Percentiles rank a stretch among this genome's conserved stretches.
phyloP scores from a whole-genome alignment of 306 rosid genomes.

The Lathyrus oleraceus region DNA sequence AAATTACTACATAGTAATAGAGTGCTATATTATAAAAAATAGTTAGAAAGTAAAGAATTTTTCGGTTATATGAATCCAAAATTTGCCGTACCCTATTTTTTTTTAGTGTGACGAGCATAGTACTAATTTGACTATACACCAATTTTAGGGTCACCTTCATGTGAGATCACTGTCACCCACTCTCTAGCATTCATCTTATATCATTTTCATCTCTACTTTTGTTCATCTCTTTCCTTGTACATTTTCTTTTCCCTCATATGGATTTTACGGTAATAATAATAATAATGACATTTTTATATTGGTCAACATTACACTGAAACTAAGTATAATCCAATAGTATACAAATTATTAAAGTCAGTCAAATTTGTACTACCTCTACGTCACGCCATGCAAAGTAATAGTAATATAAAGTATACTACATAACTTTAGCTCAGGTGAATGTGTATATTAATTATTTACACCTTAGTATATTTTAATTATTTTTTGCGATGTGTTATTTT shows the following conservation, averaged over 20 bases:
- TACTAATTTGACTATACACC: slow-evolving; percentile 21
- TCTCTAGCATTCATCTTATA: slow-evolving; percentile 23
- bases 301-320: slow-evolving; percentile 36
- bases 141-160: slow-evolving; percentile 43
- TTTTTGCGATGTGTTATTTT: not conserved
- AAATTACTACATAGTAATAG: not conserved
- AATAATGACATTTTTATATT: not conserved
- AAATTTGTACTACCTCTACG: not conserved
- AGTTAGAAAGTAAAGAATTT: not conserved
- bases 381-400: slow-evolving; percentile 5
- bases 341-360: slow-evolving; percentile 29
- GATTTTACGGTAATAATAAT: slow-evolving; percentile 28
- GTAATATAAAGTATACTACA: slow-evolving; percentile 10
- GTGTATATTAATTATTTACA: not conserved
- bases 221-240: slow-evolving; percentile 13
- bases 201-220: slow-evolving; percentile 40
- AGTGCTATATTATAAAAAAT: not conserved
- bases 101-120: slow-evolving; percentile 34
- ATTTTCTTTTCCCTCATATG: slow-evolving; percentile 30
- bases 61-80: slow-evolving; percentile 32
- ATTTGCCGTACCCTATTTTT: slow-evolving; percentile 35
- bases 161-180: slow-evolving; percentile 66
- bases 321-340: slow-evolving; percentile 1
- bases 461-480: not conserved
- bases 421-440: slow-evolving; percentile 35